These are phyloP conservation scores for Eragrostis nindensis DNA, from an alignment of 176 grass and related monocot genomes.

Conservation along the genomic window DNA sequence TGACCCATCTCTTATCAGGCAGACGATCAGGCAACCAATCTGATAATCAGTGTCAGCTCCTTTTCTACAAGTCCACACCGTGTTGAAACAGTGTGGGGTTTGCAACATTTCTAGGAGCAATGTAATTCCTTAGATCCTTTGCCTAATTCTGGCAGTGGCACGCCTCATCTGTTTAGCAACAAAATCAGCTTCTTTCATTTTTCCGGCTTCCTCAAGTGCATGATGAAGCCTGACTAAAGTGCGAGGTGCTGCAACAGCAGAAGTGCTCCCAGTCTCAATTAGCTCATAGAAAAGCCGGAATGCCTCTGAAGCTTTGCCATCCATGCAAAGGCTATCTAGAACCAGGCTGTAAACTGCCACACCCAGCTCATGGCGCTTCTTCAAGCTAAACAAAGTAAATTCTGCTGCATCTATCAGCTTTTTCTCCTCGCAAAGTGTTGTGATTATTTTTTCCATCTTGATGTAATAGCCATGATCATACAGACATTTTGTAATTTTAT, in stretches of 20 bases:
- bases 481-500: slow-evolving; percentile 49
- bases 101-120: not conserved
- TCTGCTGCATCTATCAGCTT: slow-evolving; percentile 77
- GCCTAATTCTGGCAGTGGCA: slow-evolving; percentile 42
- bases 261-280: slow-evolving; percentile 50
- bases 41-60: not conserved
- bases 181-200: slow-evolving; percentile 64
- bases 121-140: slow-evolving; percentile 28
- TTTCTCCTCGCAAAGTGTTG: slow-evolving; percentile 48
- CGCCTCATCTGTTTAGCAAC: slow-evolving; percentile 72
- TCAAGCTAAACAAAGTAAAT: slow-evolving; percentile 68
- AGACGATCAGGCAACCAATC: not conserved
- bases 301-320: slow-evolving; percentile 58
- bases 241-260: slow-evolving; percentile 47
- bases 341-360: slow-evolving; percentile 40
- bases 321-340: slow-evolving; percentile 71
- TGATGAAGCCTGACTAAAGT: slow-evolving; percentile 63
- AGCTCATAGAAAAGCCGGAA: slow-evolving; percentile 75
- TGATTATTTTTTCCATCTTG: slow-evolving; percentile 74
- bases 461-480: slow-evolving; percentile 78
- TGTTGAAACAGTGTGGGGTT: not conserved
- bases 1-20: not conserved
- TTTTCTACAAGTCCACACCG: not conserved
- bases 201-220: slow-evolving; percentile 63
- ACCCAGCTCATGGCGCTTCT: slow-evolving; percentile 49